Percentiles rank a stretch among this genome's conserved stretches.
Evolutionary conservation across 2,329 filamentous ascomycete genomes (phyloP).

Genomic region (Penicillium thymicola): DNA sequence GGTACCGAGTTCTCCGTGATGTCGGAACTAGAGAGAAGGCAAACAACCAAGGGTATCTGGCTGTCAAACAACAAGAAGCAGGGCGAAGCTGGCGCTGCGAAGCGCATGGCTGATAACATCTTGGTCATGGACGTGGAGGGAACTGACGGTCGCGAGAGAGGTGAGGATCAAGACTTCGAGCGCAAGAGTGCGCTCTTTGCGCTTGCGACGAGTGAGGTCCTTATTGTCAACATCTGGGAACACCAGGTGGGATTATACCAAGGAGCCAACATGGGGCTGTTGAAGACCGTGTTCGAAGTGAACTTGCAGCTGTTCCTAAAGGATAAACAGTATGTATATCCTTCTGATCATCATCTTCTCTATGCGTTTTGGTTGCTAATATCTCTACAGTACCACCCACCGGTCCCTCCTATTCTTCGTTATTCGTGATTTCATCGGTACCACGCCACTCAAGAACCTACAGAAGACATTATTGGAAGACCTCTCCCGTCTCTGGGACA

Average conservation of each 20-base stretch:
- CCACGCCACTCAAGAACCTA: conserved; percentile 84
- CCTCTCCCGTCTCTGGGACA: conserved; percentile 85
- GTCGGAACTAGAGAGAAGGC: conserved; percentile 87
- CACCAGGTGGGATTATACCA: conserved; percentile 98
- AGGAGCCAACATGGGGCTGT: conserved; percentile 95
- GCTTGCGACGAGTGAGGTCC: conserved; percentile 91
- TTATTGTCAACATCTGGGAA: conserved; percentile 99
- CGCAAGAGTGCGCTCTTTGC: conserved; percentile 97
- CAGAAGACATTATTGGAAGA: conserved; percentile 88
- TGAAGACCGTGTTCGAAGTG: conserved; percentile 99
- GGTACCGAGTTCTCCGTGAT: conserved; percentile 96
- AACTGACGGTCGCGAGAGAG: conserved; percentile 91
- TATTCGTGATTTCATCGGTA: conserved; percentile 93
- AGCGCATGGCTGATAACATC: conserved; percentile 91
- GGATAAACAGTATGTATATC: conserved; percentile 70
- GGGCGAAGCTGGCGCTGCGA: conserved; percentile 36
- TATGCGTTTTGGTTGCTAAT: conserved; percentile 13
- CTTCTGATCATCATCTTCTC: neutral
- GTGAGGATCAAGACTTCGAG: conserved; percentile 98
- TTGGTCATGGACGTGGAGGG: conserved; percentile 99
- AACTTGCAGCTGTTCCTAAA: conserved; percentile 96
- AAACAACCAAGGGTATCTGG: conserved; percentile 99
- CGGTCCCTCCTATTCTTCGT: conserved; percentile 96
- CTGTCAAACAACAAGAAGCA: conserved; percentile 90
- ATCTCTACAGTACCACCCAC: conserved; percentile 65